Base-by-base conservation (phyloP, 306 rosid species). In the Cicer chorassanicum region DNA sequence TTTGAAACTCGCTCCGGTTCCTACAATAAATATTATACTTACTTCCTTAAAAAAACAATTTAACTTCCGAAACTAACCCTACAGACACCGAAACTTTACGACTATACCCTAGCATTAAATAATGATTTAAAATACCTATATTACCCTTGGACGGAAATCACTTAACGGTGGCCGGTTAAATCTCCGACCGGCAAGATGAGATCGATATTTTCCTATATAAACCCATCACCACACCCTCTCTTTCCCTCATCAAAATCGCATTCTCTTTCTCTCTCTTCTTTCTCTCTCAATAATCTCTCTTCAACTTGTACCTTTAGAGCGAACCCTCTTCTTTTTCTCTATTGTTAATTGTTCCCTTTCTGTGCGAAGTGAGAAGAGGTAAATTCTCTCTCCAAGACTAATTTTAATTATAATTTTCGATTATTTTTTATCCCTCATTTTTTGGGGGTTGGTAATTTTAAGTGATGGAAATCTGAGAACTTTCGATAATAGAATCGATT, bases 151-250 rank as follows among this genome's bases (percentile, higher is more conserved):
- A 74, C 84, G 86, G 60, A 41, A 67, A 83, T 48, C 65, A 81
- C 70, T 83, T 50, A 77, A 83, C 82, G 87, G 82, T 76, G 62
- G 10, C 77, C 89, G 87, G 86, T 12, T 82, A 45, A 55, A 79
- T 61, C 24, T 8, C 79, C 68, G 87, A 79, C 55, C 84, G 85
- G 64, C 38, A 39, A 79, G 46, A 78, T 41, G 65, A 59, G 79
- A 64, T 85, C 90, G 82, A 79, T 80, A 85, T 87, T 90, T 88
- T 87, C 89, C 98, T 89, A 93, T 93, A 93, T 82, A 93, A 90
- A 75, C 85, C 90, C 91, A 70, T 84, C 65, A 84, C 83, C 87
- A 82, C 85, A 21, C 78, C 82, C 85, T 68, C 80, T 76, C 51
- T 53, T 85, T 76, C 70, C 84, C 76, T 80, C 92, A 87, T 87